Percentiles rank a stretch among this genome's conserved stretches.
Evolutionary conservation across 2,329 filamentous ascomycete species (phyloP).

Genomic region (Arthrobotrys entomopaga): DNA sequence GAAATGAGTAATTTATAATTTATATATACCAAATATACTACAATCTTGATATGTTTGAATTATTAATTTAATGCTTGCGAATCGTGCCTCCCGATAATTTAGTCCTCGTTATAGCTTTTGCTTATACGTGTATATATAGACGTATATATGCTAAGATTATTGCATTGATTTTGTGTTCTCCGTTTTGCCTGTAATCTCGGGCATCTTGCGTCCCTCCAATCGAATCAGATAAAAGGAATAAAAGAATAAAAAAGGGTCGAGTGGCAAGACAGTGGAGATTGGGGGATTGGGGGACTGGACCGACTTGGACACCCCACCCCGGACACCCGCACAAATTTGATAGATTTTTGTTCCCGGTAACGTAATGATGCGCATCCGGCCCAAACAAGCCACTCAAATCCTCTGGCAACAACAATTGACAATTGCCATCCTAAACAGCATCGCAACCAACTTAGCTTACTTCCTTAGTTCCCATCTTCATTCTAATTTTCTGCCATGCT

Average conservation of each 20-base stretch:
- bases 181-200: too few relatives aligned
- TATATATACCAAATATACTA: too few relatives aligned
- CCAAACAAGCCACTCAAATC: conserved; percentile 8
- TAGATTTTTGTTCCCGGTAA: conserved; percentile 41
- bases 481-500: background rate
- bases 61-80: too few relatives aligned
- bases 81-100: too few relatives aligned
- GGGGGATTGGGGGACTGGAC: conserved; percentile 11
- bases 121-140: too few relatives aligned
- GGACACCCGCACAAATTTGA: conserved; percentile 27
- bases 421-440: conserved; percentile 7
- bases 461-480: background rate
- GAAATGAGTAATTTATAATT: too few relatives aligned
- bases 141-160: too few relatives aligned
- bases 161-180: too few relatives aligned
- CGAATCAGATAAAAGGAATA: too few relatives aligned
- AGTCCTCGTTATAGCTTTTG: too few relatives aligned
- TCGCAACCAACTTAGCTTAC: background rate
- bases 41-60: too few relatives aligned
- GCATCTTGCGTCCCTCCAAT: too few relatives aligned
- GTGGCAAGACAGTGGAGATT: conserved; percentile 14
- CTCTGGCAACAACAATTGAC: conserved; percentile 8
- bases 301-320: conserved; percentile 11
- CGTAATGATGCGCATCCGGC: conserved; percentile 38
- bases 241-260: background rate